Evolutionary conservation across 2,329 filamentous ascomycete species (phyloP), one percentile per base, ranked within the genome.

Genomic region (Capronia americana): DNA sequence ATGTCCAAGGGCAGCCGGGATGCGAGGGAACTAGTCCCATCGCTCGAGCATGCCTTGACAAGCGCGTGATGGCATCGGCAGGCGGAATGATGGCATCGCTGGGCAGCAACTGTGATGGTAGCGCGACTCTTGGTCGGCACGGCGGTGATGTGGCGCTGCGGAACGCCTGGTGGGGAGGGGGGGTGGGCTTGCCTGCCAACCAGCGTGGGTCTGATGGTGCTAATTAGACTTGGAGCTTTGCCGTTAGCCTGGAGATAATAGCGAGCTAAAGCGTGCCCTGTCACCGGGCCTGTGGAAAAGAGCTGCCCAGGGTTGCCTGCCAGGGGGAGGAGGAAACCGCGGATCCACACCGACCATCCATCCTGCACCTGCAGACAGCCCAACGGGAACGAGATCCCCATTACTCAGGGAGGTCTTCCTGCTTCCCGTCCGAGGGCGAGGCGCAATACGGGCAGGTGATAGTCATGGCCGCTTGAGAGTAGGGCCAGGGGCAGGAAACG

Each of bases 31-130:
- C 58, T 67, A 64, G 67, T 44, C 58, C 58, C 65, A 64, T 65
- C 50, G 62, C 53, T 58, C 50, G 57, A 66, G 62, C 55, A 66
- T 62, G 57, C 63, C 64, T 55, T 65, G 59, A 57, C 63, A 66
- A 65, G 65, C 65, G 68, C 68, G 65, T 67, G 64, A 67, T 67
- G 65, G 65, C 59, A 60, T 65, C 65, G 60, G 50, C 60, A 63
- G 57, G 65, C 68, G 68, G 68, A 65, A 70, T 70, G 62, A 64
- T 68, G 65, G 59, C 68, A 70, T 66, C 63, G 34, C 68, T 70
- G 68, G 68, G 68, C 63, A 70, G 62, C 65, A 66, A 66, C 57
- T 48, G 61, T 64, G 58, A 66, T 70, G 20, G 28, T 55, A 68
- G 68, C 63, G 65, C 61, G 56, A 23, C 54, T 38, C 38, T 48